phyloP scores from a whole-genome alignment of 2,329 filamentous ascomycete species.

The Fusarium cyanostomum region DNA sequence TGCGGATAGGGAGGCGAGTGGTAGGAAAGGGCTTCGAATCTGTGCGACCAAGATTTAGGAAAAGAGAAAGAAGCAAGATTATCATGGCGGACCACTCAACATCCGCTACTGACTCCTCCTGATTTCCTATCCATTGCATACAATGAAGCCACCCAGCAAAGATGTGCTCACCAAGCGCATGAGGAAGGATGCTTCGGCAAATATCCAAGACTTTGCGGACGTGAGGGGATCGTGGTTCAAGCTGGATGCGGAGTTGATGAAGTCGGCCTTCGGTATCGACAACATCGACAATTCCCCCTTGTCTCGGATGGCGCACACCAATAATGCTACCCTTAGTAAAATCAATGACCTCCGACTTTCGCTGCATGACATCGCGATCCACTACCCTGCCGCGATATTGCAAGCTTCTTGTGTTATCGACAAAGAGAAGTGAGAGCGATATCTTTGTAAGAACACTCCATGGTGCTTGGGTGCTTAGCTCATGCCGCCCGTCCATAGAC shows the following conservation, averaged over 20 bases:
- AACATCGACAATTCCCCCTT: slow-evolving; percentile 71
- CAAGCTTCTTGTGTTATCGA: slow-evolving; percentile 68
- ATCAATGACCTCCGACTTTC: slow-evolving; percentile 57
- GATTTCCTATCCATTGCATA: slow-evolving; percentile 71
- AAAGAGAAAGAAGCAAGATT: slow-evolving; percentile 71
- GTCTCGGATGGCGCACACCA: slow-evolving; percentile 66
- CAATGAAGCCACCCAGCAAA: slow-evolving; percentile 78
- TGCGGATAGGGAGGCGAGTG: slow-evolving; percentile 44
- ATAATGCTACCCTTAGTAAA: slow-evolving; percentile 59
- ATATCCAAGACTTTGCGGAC: slow-evolving; percentile 69
- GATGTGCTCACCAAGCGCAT: slow-evolving; percentile 67
- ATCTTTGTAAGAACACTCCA: slow-evolving; percentile 78
- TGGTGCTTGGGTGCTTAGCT: slow-evolving; percentile 77
- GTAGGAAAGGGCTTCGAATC: slow-evolving; percentile 41
- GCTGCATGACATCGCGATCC: slow-evolving; percentile 61
- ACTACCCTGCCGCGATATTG: slow-evolving; percentile 63
- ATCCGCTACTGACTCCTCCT: slow-evolving; percentile 58
- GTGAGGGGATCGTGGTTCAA: slow-evolving; percentile 71
- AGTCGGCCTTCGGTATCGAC: slow-evolving; percentile 68
- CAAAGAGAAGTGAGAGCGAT: slow-evolving; percentile 67
- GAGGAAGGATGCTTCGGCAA: slow-evolving; percentile 71
- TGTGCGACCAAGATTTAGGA: slow-evolving; percentile 65
- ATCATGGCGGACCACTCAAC: slow-evolving; percentile 76
- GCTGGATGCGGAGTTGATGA: slow-evolving; percentile 73
- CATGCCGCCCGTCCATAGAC: slow-evolving; percentile 68